These are phyloP conservation scores for Diospyros kaki DNA, from an alignment of 148 eudicot genomes.

Conservation along the genomic window DNA sequence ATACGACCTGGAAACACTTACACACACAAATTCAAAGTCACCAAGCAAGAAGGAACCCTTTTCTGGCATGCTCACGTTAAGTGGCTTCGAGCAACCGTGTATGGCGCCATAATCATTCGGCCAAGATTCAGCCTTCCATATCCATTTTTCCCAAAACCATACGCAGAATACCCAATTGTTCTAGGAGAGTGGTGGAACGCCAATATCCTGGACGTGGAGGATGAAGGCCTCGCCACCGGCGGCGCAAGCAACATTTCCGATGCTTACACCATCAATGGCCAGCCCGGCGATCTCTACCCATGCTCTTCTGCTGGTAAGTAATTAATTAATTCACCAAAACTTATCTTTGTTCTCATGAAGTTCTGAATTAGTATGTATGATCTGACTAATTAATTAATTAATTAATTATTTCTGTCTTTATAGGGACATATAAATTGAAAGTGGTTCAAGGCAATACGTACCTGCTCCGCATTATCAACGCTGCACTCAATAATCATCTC, in stretches of 20 bases:
- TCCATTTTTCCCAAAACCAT: slow-evolving; percentile 59
- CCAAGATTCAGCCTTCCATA: slow-evolving; percentile 51
- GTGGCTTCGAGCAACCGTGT: slow-evolving; percentile 82
- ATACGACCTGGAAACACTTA: slow-evolving; percentile 54
- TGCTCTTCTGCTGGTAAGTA: slow-evolving; percentile 53
- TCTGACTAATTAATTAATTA: too few species aligned
- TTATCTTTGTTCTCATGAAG: too few species aligned
- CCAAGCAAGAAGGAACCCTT: slow-evolving; percentile 72
- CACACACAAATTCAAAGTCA: slow-evolving; percentile 46
- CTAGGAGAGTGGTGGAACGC: slow-evolving; percentile 86
- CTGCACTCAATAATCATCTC: slow-evolving; percentile 64
- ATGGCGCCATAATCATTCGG: slow-evolving; percentile 66
- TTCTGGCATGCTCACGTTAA: slow-evolving; percentile 91
- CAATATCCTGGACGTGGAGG: slow-evolving; percentile 43
- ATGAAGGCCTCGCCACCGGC: slow-evolving; percentile 32
- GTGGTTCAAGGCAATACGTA: slow-evolving; percentile 57
- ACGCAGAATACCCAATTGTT: slow-evolving; percentile 50
- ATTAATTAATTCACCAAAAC: too few species aligned
- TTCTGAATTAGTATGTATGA: too few species aligned
- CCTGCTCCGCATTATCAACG: slow-evolving; percentile 68
- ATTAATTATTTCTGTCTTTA: background rate
- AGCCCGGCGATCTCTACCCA: slow-evolving; percentile 53
- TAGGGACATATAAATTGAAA: slow-evolving; percentile 37
- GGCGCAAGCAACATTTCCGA: slow-evolving; percentile 50
- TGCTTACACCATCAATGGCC: slow-evolving; percentile 63